Evolutionary conservation across 1,284 basidiomycete genomes (phyloP).

Genomic region (Grifola frondosa): DNA sequence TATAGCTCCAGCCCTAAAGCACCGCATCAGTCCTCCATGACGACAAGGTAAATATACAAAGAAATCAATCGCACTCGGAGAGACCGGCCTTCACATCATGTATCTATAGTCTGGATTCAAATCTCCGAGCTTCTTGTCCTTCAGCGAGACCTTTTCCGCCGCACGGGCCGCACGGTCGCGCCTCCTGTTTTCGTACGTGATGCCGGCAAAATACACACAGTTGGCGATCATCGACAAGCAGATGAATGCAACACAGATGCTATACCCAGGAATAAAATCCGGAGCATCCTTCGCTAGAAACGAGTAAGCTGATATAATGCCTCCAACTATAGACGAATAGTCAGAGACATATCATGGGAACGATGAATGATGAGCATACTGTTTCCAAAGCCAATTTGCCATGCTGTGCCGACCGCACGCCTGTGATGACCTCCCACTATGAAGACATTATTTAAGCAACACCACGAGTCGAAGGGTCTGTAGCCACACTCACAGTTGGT

Average conservation of each 20-base stretch:
- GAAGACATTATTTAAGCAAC: neutral
- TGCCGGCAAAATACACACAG: constrained; percentile 17
- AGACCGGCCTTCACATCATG: neutral
- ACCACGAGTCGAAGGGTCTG: too few species aligned
- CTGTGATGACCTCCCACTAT: constrained; percentile 17
- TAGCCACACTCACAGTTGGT: constrained; percentile 19
- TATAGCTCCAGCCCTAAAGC: constrained; percentile 87
- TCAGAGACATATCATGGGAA: constrained; percentile 24
- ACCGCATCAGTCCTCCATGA: too few species aligned
- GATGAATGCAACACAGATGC: constrained; percentile 22
- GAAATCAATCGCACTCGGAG: too few species aligned
- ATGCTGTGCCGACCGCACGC: constrained; percentile 14
- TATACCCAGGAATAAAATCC: constrained; percentile 20
- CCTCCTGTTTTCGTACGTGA: constrained; percentile 17
- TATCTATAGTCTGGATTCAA: constrained; percentile 10
- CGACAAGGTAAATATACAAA: too few species aligned
- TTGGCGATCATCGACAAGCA: constrained; percentile 17
- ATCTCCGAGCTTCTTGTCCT: constrained; percentile 24
- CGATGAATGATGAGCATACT: constrained; percentile 21
- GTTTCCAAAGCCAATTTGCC: constrained; percentile 22
- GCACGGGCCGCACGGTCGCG: constrained; percentile 10
- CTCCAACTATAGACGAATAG: constrained; percentile 16
- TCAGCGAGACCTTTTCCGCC: constrained; percentile 6
- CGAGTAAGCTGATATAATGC: constrained; percentile 25
- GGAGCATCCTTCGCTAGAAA: constrained; percentile 24